Base-by-base conservation (phyloP, 108 stramenopile species). In the Epipyxis sp. region DNA sequence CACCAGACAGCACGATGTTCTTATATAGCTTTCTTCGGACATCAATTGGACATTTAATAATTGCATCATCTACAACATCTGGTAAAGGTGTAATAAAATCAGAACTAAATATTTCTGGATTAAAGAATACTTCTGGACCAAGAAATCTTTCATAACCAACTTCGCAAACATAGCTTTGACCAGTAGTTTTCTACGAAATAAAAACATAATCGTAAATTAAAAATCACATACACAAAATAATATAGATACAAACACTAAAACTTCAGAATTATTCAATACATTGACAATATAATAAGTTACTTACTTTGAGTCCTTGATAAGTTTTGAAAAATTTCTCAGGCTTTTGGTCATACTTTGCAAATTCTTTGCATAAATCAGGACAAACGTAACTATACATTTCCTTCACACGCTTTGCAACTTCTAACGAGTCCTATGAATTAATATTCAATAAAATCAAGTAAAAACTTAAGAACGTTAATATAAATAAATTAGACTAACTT, bases 61-160 rank as follows among this genome's bases (percentile, higher is more conserved):
- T 90, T 34, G 85, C 76, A 69, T 90, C 84, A 59, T 90, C 89
- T 42, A 90, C 89, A 20, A 90, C 88, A 40, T 87, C 59, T 32
- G 89, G 89, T 30, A 90, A 86, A 25, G 89, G 88, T 29, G 84
- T 87, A 34, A 80, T 29, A 86, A 86, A 87, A 37, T 90, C 85
- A 34, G 82, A 69, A 74, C 59, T 72, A 59, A 88, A 88, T 68
- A 90, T 88, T 81, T 90, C 89, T 6, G 90, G 90, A 59, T 88
- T 87, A 65, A 90, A 90, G 86, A 90, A 89, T 59, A 90, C 79
- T 62, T 90, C 90, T 43, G 89, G 89, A 41, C 85, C 90, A 58
- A 90, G 81, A 78, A 90, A 90, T 30, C 86, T 81, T 83, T 90
- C 89, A 77, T 89, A 90, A 45, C 89, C 89, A 43, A 90, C 84